A percentile compares a stretch with the other conserved stretches of the same genome.
phyloP scores from a whole-genome alignment of 140 eudicot genomes.

The Cichorium intybus region DNA sequence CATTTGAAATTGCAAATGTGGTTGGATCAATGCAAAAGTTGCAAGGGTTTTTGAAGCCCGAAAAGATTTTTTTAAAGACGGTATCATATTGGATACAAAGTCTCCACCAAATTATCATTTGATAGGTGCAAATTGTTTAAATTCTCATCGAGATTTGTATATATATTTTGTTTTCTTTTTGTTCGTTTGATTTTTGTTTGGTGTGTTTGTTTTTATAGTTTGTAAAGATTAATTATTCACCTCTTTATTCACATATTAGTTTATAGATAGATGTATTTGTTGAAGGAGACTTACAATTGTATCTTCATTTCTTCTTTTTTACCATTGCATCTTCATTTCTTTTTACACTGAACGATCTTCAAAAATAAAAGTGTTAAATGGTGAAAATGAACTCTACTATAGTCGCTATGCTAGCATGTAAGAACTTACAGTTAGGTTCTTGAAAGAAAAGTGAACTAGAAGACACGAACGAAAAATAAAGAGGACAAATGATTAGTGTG shows the following conservation, averaged over 20 bases:
- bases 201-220: constrained; percentile 18
- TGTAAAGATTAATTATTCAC: constrained; percentile 24
- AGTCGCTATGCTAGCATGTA: not conserved
- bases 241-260: constrained; percentile 1
- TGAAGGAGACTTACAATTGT: too few species aligned
- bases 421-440: too few species aligned
- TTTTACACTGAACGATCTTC: too few species aligned
- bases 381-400: not conserved
- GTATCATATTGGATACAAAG: constrained; percentile 14
- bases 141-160: constrained; percentile 28
- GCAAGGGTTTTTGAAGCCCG: constrained; percentile 16
- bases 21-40: not conserved
- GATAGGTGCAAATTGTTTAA: constrained; percentile 3
- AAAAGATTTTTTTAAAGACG: constrained; percentile 9
- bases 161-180: constrained; percentile 14
- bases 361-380: too few species aligned
- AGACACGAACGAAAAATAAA: too few species aligned
- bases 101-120: constrained; percentile 9
- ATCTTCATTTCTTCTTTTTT: not conserved
- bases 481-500: too few species aligned
- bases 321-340: too few species aligned
- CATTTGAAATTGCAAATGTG: constrained; percentile 1
- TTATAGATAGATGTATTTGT: constrained; percentile 4
- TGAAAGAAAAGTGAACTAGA: too few species aligned
- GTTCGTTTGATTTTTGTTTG: constrained; percentile 6